Base-by-base conservation (phyloP, 106 monocot genomes). In the Allium fistulosum region DNA sequence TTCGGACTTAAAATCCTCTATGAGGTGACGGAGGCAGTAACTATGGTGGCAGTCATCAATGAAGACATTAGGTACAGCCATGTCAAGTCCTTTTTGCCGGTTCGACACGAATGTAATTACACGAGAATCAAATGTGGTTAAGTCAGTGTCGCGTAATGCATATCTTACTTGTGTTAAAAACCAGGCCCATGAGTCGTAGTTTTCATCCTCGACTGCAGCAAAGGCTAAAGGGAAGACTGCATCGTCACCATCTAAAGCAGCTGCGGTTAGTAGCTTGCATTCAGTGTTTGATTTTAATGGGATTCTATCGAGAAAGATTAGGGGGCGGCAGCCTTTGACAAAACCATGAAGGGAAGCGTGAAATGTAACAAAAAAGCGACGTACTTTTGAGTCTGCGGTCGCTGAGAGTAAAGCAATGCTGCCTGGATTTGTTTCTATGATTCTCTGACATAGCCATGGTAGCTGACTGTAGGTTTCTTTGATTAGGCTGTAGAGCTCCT, bases 311-410 rank as follows among this genome's bases (percentile, higher is more conserved):
- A 96, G 86, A 73, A 96, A 91, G 17, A 96, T 46, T 51, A 96
- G 81, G 5, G 95, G 88, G 11, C 88, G 88, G n/a, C 95, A 96
- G 7, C 95, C 95, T 64, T 82, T 83, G 69, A 86, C 86, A 63
- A 96, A 96, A n/a, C 95, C 95, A 72, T 91, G 77, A 61, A 91
- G 83, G 1, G 83, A 96, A 69, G 95, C 88, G 69, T 91, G 80
- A 69, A 91, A 96, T 15, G 95, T 75, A 11, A 96, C 88, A 70
- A 91, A 96, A 57, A 96, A 81, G 13, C 84, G 88, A 15, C 91
- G 85, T 48, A 88, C 82, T 53, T 77, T 88, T 10, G 84, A 86
- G 75, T 96, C 91, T 49, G 59, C 57, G 49, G 80, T 75, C 15
- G 91, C 78, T 6, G 78, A 85, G 16, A 96, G 69, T 0, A 83